phyloP scores from a whole-genome alignment of 768 basidiomycete species.

The Ramaria sp. region DNA sequence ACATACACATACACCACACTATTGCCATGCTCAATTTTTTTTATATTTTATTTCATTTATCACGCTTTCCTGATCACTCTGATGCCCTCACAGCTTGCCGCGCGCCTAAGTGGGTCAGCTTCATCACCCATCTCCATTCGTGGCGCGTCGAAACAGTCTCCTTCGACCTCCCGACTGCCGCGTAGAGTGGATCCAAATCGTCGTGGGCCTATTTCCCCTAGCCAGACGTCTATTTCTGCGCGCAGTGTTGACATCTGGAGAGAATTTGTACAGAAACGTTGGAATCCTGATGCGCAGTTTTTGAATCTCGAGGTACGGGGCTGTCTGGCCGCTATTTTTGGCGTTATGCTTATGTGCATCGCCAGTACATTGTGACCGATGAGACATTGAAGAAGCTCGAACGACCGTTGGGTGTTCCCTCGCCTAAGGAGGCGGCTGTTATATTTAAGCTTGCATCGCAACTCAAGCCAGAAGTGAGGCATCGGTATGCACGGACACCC shows the following conservation, averaged over 20 bases:
- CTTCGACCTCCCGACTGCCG: not conserved
- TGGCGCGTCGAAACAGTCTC: slow-evolving; percentile 1
- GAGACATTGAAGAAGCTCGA: slow-evolving; percentile 62
- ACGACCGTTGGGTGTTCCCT: slow-evolving; percentile 58
- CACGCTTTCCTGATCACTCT: not conserved
- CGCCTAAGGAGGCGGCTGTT: slow-evolving; percentile 58
- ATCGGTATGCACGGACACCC: slow-evolving; percentile 2
- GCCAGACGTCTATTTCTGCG: not conserved
- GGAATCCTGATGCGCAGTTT: slow-evolving; percentile 56
- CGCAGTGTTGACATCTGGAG: slow-evolving; percentile 59
- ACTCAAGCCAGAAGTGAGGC: slow-evolving; percentile 60
- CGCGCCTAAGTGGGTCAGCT: not conserved
- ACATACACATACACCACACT: not conserved
- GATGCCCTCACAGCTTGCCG: slow-evolving; percentile 1
- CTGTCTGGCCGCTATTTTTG: not conserved
- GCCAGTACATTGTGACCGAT: slow-evolving; percentile 69
- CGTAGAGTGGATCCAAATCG: not conserved
- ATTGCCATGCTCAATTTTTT: not conserved
- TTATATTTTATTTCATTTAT: not conserved
- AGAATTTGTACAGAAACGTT: slow-evolving; percentile 63
- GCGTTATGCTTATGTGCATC: slow-evolving; percentile 10
- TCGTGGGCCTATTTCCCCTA: not conserved
- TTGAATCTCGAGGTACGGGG: slow-evolving; percentile 73
- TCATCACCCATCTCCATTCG: slow-evolving; percentile 3
- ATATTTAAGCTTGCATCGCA: slow-evolving; percentile 82